Percentiles rank a stretch among this genome's conserved stretches.
Evolutionary conservation across 2,329 filamentous ascomycete genomes (phyloP).

Genomic region (Escovopsis sp.): DNA sequence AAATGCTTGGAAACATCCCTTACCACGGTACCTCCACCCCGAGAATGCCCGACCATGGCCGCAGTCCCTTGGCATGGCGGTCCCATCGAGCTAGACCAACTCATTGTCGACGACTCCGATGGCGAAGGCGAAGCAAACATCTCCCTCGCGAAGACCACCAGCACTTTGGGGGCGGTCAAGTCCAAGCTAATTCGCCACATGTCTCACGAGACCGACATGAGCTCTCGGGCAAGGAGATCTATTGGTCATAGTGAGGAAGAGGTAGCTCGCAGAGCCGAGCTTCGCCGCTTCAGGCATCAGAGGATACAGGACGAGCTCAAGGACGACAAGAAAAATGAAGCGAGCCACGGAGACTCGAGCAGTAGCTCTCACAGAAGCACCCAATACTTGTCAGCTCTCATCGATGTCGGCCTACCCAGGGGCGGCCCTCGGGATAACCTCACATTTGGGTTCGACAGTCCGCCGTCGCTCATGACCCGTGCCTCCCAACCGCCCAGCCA

Average conservation of each 20-base stretch:
- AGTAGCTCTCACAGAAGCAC: conserved; percentile 14
- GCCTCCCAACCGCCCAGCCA: neutral
- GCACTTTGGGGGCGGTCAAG: conserved; percentile 30
- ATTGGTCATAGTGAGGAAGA: conserved; percentile 36
- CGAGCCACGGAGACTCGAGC: conserved; percentile 20
- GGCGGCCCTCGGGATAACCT: conserved; percentile 34
- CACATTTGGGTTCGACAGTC: conserved; percentile 24
- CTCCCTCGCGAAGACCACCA: conserved; percentile 18
- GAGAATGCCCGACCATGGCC: neutral
- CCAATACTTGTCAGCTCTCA: conserved; percentile 12
- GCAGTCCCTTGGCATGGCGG: conserved; percentile 1
- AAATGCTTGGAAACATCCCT: neutral
- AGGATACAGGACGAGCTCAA: conserved; percentile 44
- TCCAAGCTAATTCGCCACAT: conserved; percentile 30
- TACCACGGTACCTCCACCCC: neutral
- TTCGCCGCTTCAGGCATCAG: conserved; percentile 39
- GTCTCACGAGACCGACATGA: conserved; percentile 28
- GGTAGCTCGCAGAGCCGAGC: conserved; percentile 38
- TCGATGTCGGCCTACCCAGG: conserved; percentile 16
- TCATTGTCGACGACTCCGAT: conserved; percentile 22
- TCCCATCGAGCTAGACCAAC: conserved; percentile 16
- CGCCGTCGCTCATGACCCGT: neutral
- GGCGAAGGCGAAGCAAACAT: conserved; percentile 19
- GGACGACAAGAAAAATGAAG: conserved; percentile 32
- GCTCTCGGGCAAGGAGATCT: conserved; percentile 25